Conservation (phyloP, 2,329 filamentous ascomycete genomes). For the Penicillium fuscoglaucum region DNA sequence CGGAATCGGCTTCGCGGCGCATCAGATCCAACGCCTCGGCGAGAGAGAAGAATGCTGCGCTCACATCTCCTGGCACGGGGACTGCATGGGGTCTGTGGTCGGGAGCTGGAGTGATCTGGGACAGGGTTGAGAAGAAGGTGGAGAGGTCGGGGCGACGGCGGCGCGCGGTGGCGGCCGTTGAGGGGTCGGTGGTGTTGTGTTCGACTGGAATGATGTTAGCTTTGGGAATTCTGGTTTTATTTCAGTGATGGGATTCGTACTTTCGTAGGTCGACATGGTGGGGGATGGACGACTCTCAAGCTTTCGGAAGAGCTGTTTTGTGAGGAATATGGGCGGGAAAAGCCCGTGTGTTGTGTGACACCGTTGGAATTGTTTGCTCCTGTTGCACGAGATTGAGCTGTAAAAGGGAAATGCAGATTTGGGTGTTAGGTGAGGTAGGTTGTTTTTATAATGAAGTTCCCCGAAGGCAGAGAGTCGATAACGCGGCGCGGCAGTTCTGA, state of each 20-base stretch:
- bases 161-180: constrained; percentile 30
- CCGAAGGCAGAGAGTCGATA: constrained; percentile 25
- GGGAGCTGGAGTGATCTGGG: constrained; percentile 56
- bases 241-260: constrained; percentile 20
- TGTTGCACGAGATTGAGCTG: constrained; percentile 3
- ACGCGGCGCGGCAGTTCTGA: constrained; percentile 21
- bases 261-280: constrained; percentile 47
- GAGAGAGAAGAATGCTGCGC: constrained; percentile 59
- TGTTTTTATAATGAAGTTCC: neutral
- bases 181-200: constrained; percentile 42
- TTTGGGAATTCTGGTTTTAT: neutral
- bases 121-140: constrained; percentile 64
- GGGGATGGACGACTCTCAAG: constrained; percentile 6
- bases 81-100: constrained; percentile 57
- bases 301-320: constrained; percentile 11
- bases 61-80: constrained; percentile 61
- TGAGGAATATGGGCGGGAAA: constrained; percentile 7
- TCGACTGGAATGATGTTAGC: constrained; percentile 37
- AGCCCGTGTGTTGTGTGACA: constrained; percentile 15
- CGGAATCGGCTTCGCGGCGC: constrained; percentile 48
- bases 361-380: constrained; percentile 3
- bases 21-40: constrained; percentile 63
- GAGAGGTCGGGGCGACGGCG: constrained; percentile 63
- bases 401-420: constrained; percentile 3
- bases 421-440: neutral